These are phyloP conservation scores for Botryotinia globosa DNA, from an alignment of 2,329 filamentous ascomycete species.

Conservation along the genomic window DNA sequence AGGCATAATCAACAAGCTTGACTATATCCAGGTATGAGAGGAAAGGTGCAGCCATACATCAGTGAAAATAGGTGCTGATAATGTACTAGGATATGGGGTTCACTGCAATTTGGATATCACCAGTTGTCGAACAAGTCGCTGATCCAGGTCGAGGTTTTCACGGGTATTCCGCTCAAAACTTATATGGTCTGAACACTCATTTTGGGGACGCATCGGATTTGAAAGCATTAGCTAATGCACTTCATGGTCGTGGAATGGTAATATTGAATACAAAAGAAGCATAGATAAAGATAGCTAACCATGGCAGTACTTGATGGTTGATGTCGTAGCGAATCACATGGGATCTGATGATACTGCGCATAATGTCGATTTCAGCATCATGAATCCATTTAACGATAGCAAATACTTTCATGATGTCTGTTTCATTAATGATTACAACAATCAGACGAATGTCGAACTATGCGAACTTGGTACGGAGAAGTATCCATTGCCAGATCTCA, in stretches of 20 bases:
- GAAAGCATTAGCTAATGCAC: conserved; percentile 44
- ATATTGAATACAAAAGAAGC: rapidly evolving
- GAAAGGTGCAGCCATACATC: not conserved
- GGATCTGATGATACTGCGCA: conserved; percentile 36
- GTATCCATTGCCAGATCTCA: conserved; percentile 37
- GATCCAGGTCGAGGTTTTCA: conserved; percentile 43
- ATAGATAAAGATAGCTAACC: not conserved
- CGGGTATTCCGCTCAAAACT: conserved; percentile 47
- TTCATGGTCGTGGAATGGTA: conserved; percentile 46
- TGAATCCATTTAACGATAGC: conserved; percentile 43
- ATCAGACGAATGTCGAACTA: conserved; percentile 36
- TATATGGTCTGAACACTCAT: conserved; percentile 48
- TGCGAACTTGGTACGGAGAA: conserved; percentile 35
- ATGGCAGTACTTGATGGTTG: conserved; percentile 48
- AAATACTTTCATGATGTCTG: conserved; percentile 39
- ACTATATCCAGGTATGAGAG: conserved; percentile 41
- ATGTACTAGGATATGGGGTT: conserved; percentile 24
- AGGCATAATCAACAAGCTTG: conserved; percentile 43
- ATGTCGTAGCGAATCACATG: conserved; percentile 51
- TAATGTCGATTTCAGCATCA: conserved; percentile 41
- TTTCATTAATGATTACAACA: conserved; percentile 40
- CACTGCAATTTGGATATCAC: conserved; percentile 44
- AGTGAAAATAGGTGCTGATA: conserved; percentile 37
- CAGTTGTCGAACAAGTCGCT: conserved; percentile 42
- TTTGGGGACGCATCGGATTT: conserved; percentile 49